These are phyloP conservation scores for Ogataea sp. DNA, from an alignment of 805 yeast species.

Conservation along the genomic window DNA sequence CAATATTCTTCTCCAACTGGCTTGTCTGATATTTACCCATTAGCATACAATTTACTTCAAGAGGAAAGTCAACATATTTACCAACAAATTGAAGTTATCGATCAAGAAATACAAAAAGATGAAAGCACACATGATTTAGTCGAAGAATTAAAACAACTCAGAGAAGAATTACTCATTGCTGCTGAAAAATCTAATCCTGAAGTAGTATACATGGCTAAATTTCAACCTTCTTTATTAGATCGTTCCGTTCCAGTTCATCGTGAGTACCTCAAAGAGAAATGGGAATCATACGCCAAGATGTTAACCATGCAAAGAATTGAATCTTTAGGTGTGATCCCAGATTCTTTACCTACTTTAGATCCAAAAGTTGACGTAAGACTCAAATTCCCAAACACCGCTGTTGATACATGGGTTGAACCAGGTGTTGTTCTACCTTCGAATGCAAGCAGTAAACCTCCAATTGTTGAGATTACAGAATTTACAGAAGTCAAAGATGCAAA, in stretches of 20 bases:
- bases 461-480: constrained; percentile 66
- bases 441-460: constrained; percentile 72
- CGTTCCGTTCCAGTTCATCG: constrained; percentile 76
- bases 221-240: constrained; percentile 44
- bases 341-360: constrained; percentile 81
- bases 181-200: constrained; percentile 82
- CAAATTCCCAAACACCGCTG: constrained; percentile 64
- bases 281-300: constrained; percentile 70
- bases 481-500: constrained; percentile 41
- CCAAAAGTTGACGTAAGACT: constrained; percentile 73
- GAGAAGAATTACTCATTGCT: constrained; percentile 31
- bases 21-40: constrained; percentile 63
- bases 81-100: constrained; percentile 28
- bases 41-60: constrained; percentile 52
- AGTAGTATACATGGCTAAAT: constrained; percentile 60
- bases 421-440: constrained; percentile 68
- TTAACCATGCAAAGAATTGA: constrained; percentile 88
- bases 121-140: constrained; percentile 10
- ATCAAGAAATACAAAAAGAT: constrained; percentile 17
- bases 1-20: constrained; percentile 64
- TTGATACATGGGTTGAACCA: constrained; percentile 68
- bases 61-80: constrained; percentile 37
- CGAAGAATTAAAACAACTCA: constrained; percentile 15
- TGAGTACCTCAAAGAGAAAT: constrained; percentile 53
- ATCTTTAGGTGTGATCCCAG: constrained; percentile 79